These are phyloP conservation scores for Mytilinidion resinicola DNA, from an alignment of 495 filamentous ascomycete species.

Conservation along the genomic window DNA sequence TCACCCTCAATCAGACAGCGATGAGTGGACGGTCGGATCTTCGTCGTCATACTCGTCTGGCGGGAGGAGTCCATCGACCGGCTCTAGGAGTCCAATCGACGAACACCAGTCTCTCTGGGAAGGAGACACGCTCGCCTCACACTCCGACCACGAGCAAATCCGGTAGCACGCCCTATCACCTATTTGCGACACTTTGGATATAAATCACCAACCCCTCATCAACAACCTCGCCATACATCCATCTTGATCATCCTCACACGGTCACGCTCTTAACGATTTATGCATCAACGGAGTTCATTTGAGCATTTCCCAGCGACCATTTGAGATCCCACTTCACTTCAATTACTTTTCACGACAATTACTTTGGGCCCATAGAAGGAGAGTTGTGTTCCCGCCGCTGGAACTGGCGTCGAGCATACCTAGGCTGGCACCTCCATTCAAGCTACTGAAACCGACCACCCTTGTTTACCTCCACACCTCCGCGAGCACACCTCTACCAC, in stretches of 20 bases:
- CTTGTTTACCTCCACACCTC: too few species aligned
- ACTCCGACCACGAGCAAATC: slow-evolving; percentile 38
- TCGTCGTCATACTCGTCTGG: slow-evolving; percentile 50
- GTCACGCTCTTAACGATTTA: slow-evolving; percentile 3
- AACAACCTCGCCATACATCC: background rate
- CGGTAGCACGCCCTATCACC: slow-evolving; percentile 4
- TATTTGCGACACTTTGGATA: background rate
- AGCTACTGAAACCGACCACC: too few species aligned
- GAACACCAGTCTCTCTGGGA: slow-evolving; percentile 57
- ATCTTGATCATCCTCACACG: background rate
- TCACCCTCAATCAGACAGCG: slow-evolving; percentile 47
- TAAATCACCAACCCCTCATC: background rate
- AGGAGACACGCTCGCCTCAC: slow-evolving; percentile 50
- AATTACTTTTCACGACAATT: too few species aligned
- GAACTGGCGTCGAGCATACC: too few species aligned
- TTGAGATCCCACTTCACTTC: background rate
- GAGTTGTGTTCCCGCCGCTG: too few species aligned
- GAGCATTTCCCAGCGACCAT: slow-evolving; percentile 6
- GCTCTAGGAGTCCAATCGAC: slow-evolving; percentile 53
- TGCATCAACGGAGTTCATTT: slow-evolving; percentile 8
- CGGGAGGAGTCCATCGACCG: slow-evolving; percentile 22
- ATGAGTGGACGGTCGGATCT: slow-evolving; percentile 69
- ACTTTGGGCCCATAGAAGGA: too few species aligned
- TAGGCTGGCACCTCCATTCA: too few species aligned
- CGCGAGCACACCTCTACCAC: too few species aligned